Conservation (phyloP, 805 yeast genomes). For the Saturnispora mendoncae region DNA sequence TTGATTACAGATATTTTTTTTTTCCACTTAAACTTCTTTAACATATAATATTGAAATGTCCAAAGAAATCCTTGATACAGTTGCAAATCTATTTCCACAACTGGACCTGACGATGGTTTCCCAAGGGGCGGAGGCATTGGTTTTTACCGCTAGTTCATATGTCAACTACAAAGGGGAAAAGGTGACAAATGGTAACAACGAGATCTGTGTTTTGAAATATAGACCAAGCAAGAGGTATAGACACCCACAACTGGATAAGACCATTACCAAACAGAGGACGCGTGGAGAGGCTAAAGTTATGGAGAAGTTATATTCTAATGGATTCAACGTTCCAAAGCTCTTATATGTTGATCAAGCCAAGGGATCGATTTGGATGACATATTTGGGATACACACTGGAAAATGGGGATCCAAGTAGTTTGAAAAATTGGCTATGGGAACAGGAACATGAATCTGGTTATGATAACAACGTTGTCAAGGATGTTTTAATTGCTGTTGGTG, state of each 20-base stretch:
- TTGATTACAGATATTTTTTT: not conserved
- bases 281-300: conserved; percentile 75
- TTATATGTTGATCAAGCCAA: conserved; percentile 66
- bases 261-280: conserved; percentile 72
- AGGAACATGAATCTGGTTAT: conserved; percentile 19
- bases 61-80: conserved; percentile 37
- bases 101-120: conserved; percentile 51
- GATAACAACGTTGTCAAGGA: conserved; percentile 31
- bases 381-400: conserved; percentile 47
- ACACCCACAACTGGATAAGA: conserved; percentile 71
- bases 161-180: conserved; percentile 46
- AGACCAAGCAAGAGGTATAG: conserved; percentile 89
- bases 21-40: not conserved
- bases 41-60: conserved; percentile 36
- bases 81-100: conserved; percentile 36
- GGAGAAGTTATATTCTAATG: conserved; percentile 43
- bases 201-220: conserved; percentile 60
- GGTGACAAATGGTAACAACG: conserved; percentile 15
- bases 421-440: conserved; percentile 70
- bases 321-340: conserved; percentile 62
- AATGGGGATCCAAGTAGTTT: conserved; percentile 51
- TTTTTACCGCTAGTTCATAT: conserved; percentile 52
- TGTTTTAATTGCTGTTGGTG: conserved; percentile 51
- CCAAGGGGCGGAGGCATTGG: conserved; percentile 90
- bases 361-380: conserved; percentile 88